A percentile compares a stretch with the other conserved stretches of the same genome.
Conservation (phyloP, 176 grass and related monocot species). For the Carex kokanica region DNA sequence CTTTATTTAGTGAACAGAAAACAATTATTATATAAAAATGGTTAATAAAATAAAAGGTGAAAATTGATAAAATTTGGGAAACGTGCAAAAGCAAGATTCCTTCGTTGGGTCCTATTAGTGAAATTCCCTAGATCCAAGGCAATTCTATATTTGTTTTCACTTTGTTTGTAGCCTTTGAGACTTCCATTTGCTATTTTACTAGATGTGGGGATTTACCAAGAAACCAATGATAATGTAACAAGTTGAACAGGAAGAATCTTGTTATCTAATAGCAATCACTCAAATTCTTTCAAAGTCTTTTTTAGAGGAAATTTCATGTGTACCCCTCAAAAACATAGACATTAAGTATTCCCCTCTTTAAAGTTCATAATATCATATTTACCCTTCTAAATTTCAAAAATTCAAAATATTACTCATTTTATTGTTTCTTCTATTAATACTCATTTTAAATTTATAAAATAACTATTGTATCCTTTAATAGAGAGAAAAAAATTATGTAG, state of each 20-base stretch:
- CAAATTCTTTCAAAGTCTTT: neutral
- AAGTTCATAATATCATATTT: too few species aligned
- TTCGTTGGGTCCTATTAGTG: neutral
- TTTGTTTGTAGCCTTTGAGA: neutral
- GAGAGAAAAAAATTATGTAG: too few species aligned
- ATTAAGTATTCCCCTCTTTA: too few species aligned
- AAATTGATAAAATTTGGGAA: neutral
- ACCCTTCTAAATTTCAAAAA: too few species aligned
- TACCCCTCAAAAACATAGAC: too few species aligned
- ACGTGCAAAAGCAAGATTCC: constrained; percentile 28
- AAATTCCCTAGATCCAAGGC: constrained; percentile 19
- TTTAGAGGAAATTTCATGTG: too few species aligned
- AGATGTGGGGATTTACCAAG: neutral
- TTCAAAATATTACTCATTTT: too few species aligned
- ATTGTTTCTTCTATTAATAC: too few species aligned
- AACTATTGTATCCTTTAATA: too few species aligned
- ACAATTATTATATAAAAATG: neutral
- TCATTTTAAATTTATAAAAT: too few species aligned
- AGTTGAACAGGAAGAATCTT: neutral
- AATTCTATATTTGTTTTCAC: neutral
- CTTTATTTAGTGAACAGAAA: neutral
- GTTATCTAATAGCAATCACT: neutral
- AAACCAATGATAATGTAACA: neutral
- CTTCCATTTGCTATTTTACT: neutral
- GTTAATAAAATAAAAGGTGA: neutral